Conservation (phyloP, 2,329 filamentous ascomycete species). For the Curvularia sp. region DNA sequence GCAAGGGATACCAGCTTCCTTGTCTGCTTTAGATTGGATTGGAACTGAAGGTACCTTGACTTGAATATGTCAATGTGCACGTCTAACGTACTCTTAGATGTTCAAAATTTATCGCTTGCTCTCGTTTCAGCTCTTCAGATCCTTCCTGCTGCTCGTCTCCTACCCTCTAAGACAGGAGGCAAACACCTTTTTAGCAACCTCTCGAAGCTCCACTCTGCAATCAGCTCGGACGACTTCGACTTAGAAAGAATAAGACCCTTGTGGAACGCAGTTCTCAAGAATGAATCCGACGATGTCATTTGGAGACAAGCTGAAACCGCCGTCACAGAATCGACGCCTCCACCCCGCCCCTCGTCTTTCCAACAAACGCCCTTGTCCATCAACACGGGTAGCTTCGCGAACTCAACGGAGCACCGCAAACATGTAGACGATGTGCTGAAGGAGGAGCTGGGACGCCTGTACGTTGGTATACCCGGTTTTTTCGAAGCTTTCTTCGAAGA, state of each 20-base stretch:
- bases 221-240: conserved; percentile 1
- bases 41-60: conserved; percentile 1
- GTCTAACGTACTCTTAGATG: too few relatives aligned
- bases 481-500: conserved; percentile 31
- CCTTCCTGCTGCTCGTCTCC: not conserved
- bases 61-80: too few relatives aligned
- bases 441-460: conserved; percentile 30
- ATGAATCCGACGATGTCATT: conserved; percentile 24
- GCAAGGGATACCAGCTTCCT: conserved; percentile 5
- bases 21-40: conserved; percentile 7
- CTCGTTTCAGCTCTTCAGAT: not conserved
- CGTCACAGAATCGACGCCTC: conserved; percentile 50
- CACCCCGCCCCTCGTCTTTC: conserved; percentile 36
- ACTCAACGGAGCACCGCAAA: conserved; percentile 30
- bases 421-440: conserved; percentile 28
- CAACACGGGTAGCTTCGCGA: conserved; percentile 31
- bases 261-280: conserved; percentile 10
- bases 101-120: not conserved
- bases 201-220: not conserved
- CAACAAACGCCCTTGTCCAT: conserved; percentile 37
- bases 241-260: conserved; percentile 7
- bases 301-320: conserved; percentile 45
- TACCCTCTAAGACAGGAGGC: not conserved
- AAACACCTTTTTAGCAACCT: not conserved
- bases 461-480: conserved; percentile 34